Evolutionary conservation across 768 basidiomycete species (phyloP).

Genomic region (Mycena albidolilacea): DNA sequence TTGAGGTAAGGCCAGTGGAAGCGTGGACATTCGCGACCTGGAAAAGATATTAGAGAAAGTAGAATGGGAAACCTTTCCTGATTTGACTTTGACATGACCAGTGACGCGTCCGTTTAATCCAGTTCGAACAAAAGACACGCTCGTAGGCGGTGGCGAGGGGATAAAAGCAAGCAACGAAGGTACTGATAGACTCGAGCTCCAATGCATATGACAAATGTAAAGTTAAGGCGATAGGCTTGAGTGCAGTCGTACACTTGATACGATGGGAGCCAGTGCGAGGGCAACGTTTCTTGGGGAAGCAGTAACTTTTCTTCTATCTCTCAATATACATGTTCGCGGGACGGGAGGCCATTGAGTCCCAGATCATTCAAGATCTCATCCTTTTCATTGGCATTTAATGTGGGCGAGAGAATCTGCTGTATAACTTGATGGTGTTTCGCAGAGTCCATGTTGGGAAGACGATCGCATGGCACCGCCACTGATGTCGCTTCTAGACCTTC

Average conservation of each 20-base stretch:
- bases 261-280: constrained; percentile 78
- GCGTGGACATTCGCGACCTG: constrained; percentile 71
- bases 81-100: constrained; percentile 83
- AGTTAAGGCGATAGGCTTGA: constrained; percentile 31
- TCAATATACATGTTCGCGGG: constrained; percentile 70
- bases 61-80: constrained; percentile 8
- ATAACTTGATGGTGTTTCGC: constrained; percentile 54
- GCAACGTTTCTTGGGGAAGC: constrained; percentile 75
- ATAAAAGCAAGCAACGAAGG: constrained; percentile 74
- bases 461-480: constrained; percentile 2
- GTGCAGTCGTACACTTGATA: constrained; percentile 83
- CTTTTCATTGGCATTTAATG: constrained; percentile 51
- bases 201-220: constrained; percentile 63
- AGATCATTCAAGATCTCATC: constrained; percentile 66
- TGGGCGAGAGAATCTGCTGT: constrained; percentile 63
- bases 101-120: constrained; percentile 87
- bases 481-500: background rate
- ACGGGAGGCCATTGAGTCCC: constrained; percentile 70
- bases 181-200: constrained; percentile 74
- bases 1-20: constrained; percentile 86
- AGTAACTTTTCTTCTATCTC: constrained; percentile 85
- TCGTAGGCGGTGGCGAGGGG: constrained; percentile 84
- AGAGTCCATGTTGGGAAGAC: constrained; percentile 48
- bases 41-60: constrained; percentile 16
- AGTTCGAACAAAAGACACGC: constrained; percentile 78